Evolutionary conservation across 2,329 filamentous ascomycete genomes (phyloP), one percentile per base, ranked within the genome.

Genomic region (Lachnellula subtilissima): DNA sequence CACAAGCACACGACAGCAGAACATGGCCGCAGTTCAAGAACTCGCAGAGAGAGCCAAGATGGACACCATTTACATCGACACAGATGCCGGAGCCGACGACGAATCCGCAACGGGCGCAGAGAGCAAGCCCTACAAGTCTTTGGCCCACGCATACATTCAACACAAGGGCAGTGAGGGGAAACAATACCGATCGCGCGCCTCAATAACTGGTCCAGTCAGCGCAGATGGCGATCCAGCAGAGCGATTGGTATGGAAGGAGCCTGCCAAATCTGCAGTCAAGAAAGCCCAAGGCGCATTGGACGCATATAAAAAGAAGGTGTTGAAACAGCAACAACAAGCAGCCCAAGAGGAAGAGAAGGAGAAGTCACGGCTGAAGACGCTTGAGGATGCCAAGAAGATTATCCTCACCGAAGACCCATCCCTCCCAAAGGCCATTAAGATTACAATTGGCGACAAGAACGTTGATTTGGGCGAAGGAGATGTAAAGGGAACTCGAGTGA

Each of bases 311-410:
- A 92, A 91, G 81, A 96, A 96, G 80, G 80, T 87, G 46, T 83
- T 83, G 65, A 91, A 91, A 75, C 88, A 88, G 72, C 81, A 86
- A 64, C 86, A 91, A 69, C 76, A 84, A 61, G 86, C 85, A 54
- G 84, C 87, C 47, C 81, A 86, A 54, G 84, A 90, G 72, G 84
- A 86, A 68, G 85, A 90, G 73, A 85, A 88, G 71, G 83, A 86
- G 59, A 83, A 86, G 64, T 85, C 87, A 69, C 83, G 87, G 53
- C 78, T 85, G 61, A 81, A 83, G 70, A 80, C 73, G 65, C 78
- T 95, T 35, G 90, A 95, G 70, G 88, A 92, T 64, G 88, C 89
- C 37, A 92, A 91, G 79, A 89, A 89, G 74, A 80, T 93, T 61
- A 75, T 86, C 56, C 78, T 89, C 35, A 71, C 71, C 64, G 87